These are phyloP conservation scores for Litchi chinensis DNA, from an alignment of 345 rosid species.

Conservation along the genomic window DNA sequence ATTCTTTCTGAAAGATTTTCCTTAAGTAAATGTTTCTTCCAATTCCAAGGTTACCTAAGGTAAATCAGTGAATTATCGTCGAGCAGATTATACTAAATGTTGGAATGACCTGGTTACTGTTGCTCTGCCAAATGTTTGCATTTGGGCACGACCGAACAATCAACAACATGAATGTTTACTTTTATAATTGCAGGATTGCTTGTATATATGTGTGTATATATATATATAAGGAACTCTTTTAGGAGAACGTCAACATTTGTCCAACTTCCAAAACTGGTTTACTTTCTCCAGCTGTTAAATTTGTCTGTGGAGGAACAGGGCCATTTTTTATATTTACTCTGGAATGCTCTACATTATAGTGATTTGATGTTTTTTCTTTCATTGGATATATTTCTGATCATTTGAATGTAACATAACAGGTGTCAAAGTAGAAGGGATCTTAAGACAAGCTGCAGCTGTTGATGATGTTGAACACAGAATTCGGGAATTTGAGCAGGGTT, in stretches of 20 bases:
- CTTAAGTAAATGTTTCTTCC: background rate
- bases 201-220: background rate
- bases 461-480: constrained; percentile 91
- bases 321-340: background rate
- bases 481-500: constrained; percentile 93
- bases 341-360: background rate
- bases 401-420: constrained; percentile 52
- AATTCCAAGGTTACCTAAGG: background rate
- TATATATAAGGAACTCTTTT: background rate
- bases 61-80: background rate
- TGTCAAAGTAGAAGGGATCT: constrained; percentile 83
- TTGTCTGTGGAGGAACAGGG: background rate
- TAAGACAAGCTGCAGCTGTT: constrained; percentile 99
- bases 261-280: background rate
- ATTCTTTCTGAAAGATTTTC: background rate
- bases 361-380: constrained; percentile 3
- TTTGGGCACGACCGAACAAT: background rate
- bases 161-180: background rate
- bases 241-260: constrained; percentile 1
- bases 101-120: constrained; percentile 1
- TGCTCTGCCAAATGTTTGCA: constrained; percentile 11
- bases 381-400: constrained; percentile 29
- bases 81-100: too few species aligned
- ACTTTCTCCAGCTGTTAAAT: background rate
- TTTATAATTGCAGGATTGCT: background rate